Evolutionary conservation across 257 asterid species (phyloP), one percentile per base, ranked within the genome.

Genomic region (Nicotiana benthamiana): DNA sequence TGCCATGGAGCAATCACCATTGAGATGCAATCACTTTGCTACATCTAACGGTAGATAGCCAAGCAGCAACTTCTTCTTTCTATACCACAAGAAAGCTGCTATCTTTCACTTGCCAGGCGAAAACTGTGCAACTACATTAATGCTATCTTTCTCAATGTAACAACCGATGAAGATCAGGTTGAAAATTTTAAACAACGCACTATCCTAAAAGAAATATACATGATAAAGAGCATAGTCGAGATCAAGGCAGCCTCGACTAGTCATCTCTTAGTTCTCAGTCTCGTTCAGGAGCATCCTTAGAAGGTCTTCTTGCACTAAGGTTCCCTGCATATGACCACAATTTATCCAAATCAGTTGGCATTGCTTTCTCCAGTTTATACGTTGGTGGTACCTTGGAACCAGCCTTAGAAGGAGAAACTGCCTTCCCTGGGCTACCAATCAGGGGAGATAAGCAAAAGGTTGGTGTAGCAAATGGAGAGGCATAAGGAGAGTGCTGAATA

Each of bases 391-490:
- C 87, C 80, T 81, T 85, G 9, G 26, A 81, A 80, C 86, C 82
- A 52, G 82, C 83, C 82, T 85, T 89, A 89, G 80, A 54, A 20
- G 97, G 92, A 54, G 94, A 89, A 80, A 68, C 83, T 1, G 92
- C 63, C 84, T 89, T 90, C 81, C 89, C 87, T 1, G 97, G 97
- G 89, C 97, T 92, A 80, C 89, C 76, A 54, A 89, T 83, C 79
- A 85, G 8, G 6, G 92, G 99, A 48, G 99, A 93, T 30, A 93
- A 90, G 82, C 97, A 92, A 70, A 94, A 90, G 17, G 96, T 85
- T 34, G 99, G 99, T 26, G 99, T 96, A 0, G 97, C 98, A 62
- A 92, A 94, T 9, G 98, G 99, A 65, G 99, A 96, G 28, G 97
- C 66, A 60, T 90, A 96, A 9, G 97, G 99, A 0, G 97, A 89